Base-by-base conservation (phyloP, 2,329 filamentous ascomycete genomes). In the Ceratocystis lukuohia region DNA sequence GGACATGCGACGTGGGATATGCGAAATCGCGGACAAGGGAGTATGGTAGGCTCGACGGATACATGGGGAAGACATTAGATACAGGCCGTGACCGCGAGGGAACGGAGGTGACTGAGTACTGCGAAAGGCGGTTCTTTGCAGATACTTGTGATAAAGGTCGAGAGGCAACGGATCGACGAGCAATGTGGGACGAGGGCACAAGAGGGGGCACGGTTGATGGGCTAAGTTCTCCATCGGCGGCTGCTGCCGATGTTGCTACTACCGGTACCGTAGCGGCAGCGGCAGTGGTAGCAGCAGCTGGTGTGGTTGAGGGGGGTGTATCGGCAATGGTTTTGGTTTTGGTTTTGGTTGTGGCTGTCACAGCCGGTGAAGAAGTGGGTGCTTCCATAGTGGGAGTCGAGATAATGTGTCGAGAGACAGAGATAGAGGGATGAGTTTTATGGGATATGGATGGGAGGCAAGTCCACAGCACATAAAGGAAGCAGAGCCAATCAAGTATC, bases 1-100 rank as follows among this genome's bases (percentile, higher is more conserved):
- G 81, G 56, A 90, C 91, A 75, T 97, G 89, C 66, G 82, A 81
- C 30, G 83, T 74, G 41, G 90, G 85, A 74, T 97, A 99, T 71
- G 94, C 94, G 77, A 97, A 99, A 80, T 99, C 94, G 72, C 94
- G 88, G 70, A 99, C 92, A 57, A 90, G 80, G n/a, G 91, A 86
- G 75, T 96, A 96, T 5, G 89, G 77, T 20, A 96, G 83, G 73
- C 86, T 96, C 67, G 91, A 94, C 71, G 91, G 88, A 75, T 91
- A 94, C 72, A 88, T 80, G 17, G 91, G 88, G 73, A 94, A 93
- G 69, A 89, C 82, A 72, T 88, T 84, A n/a, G 91, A 96, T 66
- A 82, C 82, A 22, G 91, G 90, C 68, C 91, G 86, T 69, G 91
- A 96, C 69, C 87, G 84, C 69, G 83, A 82, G 63, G 82, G 82